These are phyloP conservation scores for Deinandra increscens DNA, from an alignment of 129 eudicot species.

Conservation along the genomic window DNA sequence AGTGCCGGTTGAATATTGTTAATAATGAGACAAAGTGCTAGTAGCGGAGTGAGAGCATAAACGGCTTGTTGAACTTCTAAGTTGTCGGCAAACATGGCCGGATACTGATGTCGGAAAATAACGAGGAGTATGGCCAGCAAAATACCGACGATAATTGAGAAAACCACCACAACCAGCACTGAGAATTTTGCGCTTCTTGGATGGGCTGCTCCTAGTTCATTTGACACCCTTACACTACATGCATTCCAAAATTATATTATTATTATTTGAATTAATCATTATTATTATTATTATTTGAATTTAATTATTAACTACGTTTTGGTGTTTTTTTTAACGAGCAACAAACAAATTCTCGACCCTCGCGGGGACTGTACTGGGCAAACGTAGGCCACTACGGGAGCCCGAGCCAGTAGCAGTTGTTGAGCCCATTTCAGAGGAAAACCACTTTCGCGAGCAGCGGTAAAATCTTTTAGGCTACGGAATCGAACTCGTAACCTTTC, in stretches of 20 bases:
- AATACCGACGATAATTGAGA: slow-evolving; percentile 31
- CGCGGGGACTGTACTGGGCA: too few species aligned
- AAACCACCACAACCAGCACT: slow-evolving; percentile 33
- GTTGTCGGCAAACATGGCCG: slow-evolving; percentile 36
- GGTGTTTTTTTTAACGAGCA: too few species aligned
- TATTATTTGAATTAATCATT: neutral
- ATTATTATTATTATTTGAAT: neutral
- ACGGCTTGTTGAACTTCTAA: slow-evolving; percentile 38
- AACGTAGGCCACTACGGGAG: too few species aligned
- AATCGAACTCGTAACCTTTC: too few species aligned
- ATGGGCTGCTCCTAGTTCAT: slow-evolving; percentile 52
- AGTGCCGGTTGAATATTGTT: slow-evolving; percentile 47
- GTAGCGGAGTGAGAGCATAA: slow-evolving; percentile 42
- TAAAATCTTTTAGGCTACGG: too few species aligned
- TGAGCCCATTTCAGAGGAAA: too few species aligned
- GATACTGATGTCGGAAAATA: slow-evolving; percentile 35
- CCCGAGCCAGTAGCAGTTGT: too few species aligned
- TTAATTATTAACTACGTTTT: neutral
- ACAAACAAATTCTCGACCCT: too few species aligned
- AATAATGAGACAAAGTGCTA: slow-evolving; percentile 36
- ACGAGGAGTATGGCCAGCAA: slow-evolving; percentile 25
- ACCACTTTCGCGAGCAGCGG: too few species aligned
- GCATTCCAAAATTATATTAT: neutral
- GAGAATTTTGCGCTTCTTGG: slow-evolving; percentile 57
- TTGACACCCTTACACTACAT: slow-evolving; percentile 50